These are phyloP conservation scores for Pelargonium cotyledonis DNA, from an alignment of 441 rosid genomes.

Conservation along the genomic window DNA sequence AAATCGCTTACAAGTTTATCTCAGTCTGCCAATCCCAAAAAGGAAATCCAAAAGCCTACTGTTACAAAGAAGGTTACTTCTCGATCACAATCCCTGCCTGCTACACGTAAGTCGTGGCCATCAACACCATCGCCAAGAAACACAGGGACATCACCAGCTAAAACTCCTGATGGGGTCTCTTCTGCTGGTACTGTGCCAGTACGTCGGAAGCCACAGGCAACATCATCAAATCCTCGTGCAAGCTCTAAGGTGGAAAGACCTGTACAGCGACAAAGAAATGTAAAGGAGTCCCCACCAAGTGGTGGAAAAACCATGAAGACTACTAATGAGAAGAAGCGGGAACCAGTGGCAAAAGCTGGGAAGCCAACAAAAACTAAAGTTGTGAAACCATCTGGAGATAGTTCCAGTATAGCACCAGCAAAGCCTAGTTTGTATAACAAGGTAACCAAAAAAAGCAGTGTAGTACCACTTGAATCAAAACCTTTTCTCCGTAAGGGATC, in stretches of 20 bases:
- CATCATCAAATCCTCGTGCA: conserved; percentile 28
- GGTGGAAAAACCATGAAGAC: conserved; percentile 25
- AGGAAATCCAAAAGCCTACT: conserved; percentile 38
- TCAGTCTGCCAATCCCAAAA: conserved; percentile 33
- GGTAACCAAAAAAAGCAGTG: conserved; percentile 55
- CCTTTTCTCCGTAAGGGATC: conserved; percentile 50
- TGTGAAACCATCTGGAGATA: conserved; percentile 29
- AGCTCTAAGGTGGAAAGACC: conserved; percentile 39
- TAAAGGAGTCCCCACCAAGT: conserved; percentile 25
- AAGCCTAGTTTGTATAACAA: conserved; percentile 48
- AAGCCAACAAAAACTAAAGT: conserved; percentile 33
- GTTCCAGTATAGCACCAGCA: conserved; percentile 27
- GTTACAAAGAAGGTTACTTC: conserved; percentile 35
- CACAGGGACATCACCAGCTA: conserved; percentile 35
- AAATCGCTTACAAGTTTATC: conserved; percentile 29
- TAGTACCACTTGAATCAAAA: conserved; percentile 54
- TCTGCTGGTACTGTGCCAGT: conserved; percentile 36
- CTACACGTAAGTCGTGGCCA: conserved; percentile 58
- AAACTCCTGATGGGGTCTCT: conserved; percentile 31
- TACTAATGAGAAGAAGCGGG: conserved; percentile 31
- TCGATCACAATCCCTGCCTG: conserved; percentile 35
- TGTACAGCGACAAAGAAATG: conserved; percentile 27
- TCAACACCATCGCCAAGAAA: conserved; percentile 43
- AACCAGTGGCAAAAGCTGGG: conserved; percentile 29
- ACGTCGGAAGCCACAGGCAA: conserved; percentile 38